These are phyloP conservation scores for Calvatia gigantea DNA, from an alignment of 768 basidiomycete species.

Conservation along the genomic window DNA sequence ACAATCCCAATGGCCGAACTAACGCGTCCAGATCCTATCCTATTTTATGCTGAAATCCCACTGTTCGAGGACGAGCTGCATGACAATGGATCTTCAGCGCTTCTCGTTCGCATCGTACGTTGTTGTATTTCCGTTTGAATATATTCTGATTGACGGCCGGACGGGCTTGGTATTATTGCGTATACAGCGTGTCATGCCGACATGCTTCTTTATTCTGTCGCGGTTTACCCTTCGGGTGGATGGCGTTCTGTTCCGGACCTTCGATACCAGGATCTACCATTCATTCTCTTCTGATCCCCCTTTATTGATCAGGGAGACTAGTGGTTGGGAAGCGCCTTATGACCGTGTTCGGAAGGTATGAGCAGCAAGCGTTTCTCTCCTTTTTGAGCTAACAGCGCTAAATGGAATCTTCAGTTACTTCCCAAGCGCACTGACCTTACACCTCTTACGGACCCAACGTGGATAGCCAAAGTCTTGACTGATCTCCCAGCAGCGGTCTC, in stretches of 20 bases:
- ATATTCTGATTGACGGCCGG: neutral
- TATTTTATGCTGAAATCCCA: constrained; percentile 96
- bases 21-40: constrained; percentile 87
- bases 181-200: constrained; percentile 95
- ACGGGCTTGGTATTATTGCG: constrained; percentile 2
- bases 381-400: constrained; percentile 6
- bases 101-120: constrained; percentile 86
- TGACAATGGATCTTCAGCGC: constrained; percentile 88
- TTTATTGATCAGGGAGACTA: constrained; percentile 71
- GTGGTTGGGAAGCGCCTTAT: constrained; percentile 91
- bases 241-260: constrained; percentile 85
- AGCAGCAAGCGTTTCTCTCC: constrained; percentile 2
- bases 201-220: constrained; percentile 85
- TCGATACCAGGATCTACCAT: constrained; percentile 89
- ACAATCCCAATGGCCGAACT: constrained; percentile 82
- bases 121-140: neutral
- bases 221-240: constrained; percentile 95
- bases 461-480: constrained; percentile 69
- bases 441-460: constrained; percentile 83
- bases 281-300: constrained; percentile 63
- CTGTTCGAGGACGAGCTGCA: constrained; percentile 96
- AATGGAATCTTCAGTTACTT: constrained; percentile 43
- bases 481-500: constrained; percentile 57
- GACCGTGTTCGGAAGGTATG: constrained; percentile 73
- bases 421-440: constrained; percentile 79